These are phyloP conservation scores for Leccinum discolor DNA, from an alignment of 1,284 basidiomycete genomes.

Conservation along the genomic window DNA sequence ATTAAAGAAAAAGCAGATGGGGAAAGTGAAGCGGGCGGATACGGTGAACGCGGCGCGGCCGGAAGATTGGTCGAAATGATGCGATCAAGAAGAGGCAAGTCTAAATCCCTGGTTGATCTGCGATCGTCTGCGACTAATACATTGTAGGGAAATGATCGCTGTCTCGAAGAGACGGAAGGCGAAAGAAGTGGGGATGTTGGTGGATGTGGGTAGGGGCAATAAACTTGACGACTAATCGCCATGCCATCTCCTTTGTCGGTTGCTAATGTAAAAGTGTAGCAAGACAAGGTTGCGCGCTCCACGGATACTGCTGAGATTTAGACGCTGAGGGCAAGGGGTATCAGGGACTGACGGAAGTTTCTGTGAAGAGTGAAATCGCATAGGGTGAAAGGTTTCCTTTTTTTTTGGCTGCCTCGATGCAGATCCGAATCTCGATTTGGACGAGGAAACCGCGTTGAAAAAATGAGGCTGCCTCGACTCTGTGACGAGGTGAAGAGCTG, in stretches of 20 bases:
- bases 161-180: constrained; percentile 65
- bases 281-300: not conserved
- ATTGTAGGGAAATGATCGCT: constrained; percentile 68
- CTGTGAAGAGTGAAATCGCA: not conserved
- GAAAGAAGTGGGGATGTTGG: constrained; percentile 22
- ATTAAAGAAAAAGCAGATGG: constrained; percentile 84
- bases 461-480: too few relatives aligned
- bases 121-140: constrained; percentile 2
- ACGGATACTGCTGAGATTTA: not conserved
- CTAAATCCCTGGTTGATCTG: not conserved
- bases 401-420: too few relatives aligned
- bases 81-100: constrained; percentile 73
- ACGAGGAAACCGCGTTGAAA: too few relatives aligned
- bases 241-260: constrained; percentile 11
- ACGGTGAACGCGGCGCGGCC: constrained; percentile 69
- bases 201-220: not conserved
- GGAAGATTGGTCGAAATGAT: constrained; percentile 66
- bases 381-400: constrained; percentile 13
- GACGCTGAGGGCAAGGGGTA: constrained; percentile 2
- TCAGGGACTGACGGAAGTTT: constrained; percentile 4
- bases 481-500: constrained; percentile 38
- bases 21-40: constrained; percentile 80
- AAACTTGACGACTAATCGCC: not conserved
- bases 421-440: too few relatives aligned
- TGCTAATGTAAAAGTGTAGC: constrained; percentile 2